Evolutionary conservation across 1,284 basidiomycete genomes (phyloP).

Genomic region (Tilletia horrida): DNA sequence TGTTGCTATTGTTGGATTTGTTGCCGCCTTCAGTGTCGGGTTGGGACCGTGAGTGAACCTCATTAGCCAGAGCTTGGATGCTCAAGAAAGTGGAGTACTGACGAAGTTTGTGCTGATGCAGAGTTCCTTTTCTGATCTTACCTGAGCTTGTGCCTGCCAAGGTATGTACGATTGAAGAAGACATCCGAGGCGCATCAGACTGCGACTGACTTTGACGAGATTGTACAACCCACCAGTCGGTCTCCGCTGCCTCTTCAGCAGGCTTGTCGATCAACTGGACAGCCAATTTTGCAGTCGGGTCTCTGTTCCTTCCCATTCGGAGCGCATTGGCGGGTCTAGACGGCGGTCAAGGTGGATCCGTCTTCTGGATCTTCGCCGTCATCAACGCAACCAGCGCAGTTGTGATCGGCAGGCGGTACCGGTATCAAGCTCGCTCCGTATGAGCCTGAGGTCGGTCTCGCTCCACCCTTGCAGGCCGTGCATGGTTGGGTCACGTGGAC

Average conservation of each 20-base stretch:
- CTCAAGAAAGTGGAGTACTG: neutral
- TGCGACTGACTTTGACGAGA: neutral
- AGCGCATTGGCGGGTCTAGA: slow-evolving; percentile 62
- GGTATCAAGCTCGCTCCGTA: slow-evolving; percentile 19
- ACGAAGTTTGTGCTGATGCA: neutral
- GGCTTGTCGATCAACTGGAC: slow-evolving; percentile 83
- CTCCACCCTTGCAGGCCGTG: no score
- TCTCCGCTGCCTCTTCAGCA: slow-evolving; percentile 77
- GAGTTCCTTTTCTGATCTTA: slow-evolving; percentile 80
- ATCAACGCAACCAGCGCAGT: slow-evolving; percentile 34
- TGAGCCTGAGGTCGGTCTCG: no score
- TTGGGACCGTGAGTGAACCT: slow-evolving; percentile 65
- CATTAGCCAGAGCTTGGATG: neutral
- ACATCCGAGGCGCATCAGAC: neutral
- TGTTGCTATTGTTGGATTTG: slow-evolving; percentile 74
- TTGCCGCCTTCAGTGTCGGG: slow-evolving; percentile 83
- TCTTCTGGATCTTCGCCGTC: slow-evolving; percentile 41
- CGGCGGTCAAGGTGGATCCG: slow-evolving; percentile 32
- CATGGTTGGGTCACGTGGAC: no score
- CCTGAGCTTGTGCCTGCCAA: slow-evolving; percentile 75
- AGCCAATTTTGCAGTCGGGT: slow-evolving; percentile 74
- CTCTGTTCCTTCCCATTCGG: slow-evolving; percentile 76
- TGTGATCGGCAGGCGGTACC: slow-evolving; percentile 33
- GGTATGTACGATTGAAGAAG: slow-evolving; percentile 20
- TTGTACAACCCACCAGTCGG: slow-evolving; percentile 62